phyloP scores from a whole-genome alignment of 2,329 filamentous ascomycete species.

The Rhinocladiella mackenziei region DNA sequence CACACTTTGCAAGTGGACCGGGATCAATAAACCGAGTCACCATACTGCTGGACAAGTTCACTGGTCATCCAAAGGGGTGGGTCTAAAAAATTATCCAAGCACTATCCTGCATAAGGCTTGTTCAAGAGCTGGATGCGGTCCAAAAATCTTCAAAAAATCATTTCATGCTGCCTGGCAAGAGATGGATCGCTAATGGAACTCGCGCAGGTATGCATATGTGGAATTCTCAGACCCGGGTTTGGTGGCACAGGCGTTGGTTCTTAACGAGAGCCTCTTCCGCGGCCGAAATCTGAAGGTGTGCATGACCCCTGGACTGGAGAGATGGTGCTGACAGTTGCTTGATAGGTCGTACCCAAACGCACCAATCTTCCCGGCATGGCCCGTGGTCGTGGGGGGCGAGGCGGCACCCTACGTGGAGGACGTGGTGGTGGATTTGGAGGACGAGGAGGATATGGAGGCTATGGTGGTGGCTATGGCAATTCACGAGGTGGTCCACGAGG shows the following conservation, averaged over 20 bases:
- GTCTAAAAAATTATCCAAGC: conserved; percentile 40
- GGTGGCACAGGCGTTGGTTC: conserved; percentile 85
- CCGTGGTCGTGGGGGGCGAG: conserved; percentile 59
- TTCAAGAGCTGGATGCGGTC: conserved; percentile 28
- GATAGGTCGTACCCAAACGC: conserved; percentile 80
- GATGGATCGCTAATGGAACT: conserved; percentile 39
- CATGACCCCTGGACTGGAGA: no score
- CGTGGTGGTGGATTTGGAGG: conserved; percentile 60
- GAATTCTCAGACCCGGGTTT: conserved; percentile 93
- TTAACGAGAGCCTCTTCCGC: conserved; percentile 95
- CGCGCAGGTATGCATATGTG: conserved; percentile 88
- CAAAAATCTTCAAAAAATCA: conserved; percentile 29
- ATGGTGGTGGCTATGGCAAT: conserved; percentile 24
- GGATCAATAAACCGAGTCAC: conserved; percentile 97
- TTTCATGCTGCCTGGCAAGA: conserved; percentile 58
- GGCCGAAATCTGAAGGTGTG: conserved; percentile 96
- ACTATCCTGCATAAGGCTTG: conserved; percentile 23
- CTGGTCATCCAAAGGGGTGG: conserved; percentile 97
- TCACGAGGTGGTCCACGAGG: conserved; percentile 28
- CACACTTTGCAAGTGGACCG: conserved; percentile 87
- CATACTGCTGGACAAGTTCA: conserved; percentile 96
- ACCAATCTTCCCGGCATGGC: conserved; percentile 96
- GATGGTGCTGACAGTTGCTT: conserved; percentile 25
- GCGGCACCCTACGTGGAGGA: conserved; percentile 50
- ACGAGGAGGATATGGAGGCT: conserved; percentile 48